A percentile compares a stretch with the other conserved stretches of the same genome.
phyloP scores from a whole-genome alignment of 2,329 filamentous ascomycete species.

The Sporothrix pallida region DNA sequence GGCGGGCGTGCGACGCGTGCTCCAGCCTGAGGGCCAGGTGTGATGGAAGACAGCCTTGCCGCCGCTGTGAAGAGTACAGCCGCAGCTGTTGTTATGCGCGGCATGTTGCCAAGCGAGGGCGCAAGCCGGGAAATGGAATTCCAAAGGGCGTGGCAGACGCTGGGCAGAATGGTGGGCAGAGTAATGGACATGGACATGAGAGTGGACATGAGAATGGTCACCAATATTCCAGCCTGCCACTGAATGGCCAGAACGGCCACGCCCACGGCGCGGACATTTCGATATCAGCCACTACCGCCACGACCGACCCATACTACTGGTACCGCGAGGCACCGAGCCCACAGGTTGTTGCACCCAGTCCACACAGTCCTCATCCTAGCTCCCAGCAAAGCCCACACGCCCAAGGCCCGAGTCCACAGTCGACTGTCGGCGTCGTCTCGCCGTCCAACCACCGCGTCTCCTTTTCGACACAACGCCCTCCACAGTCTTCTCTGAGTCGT shows the following conservation, averaged over 20 bases:
- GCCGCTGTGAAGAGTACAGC: conserved; percentile 49
- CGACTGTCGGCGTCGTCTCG: neutral
- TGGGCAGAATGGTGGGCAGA: neutral
- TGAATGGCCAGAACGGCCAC: neutral
- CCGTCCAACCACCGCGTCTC: neutral
- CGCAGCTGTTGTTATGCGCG: conserved; percentile 49
- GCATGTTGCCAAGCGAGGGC: conserved; percentile 48
- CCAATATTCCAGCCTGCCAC: neutral
- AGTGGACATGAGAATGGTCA: neutral
- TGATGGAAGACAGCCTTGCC: conserved; percentile 49
- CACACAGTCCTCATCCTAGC: neutral
- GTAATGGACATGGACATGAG: too few relatives aligned
- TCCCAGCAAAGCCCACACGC: neutral
- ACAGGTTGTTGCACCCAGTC: neutral
- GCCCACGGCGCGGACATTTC: neutral
- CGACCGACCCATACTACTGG: neutral
- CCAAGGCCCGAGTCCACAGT: neutral
- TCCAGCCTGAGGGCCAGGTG: conserved; percentile 51
- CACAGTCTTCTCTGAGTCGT: neutral
- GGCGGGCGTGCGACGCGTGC: conserved; percentile 48
- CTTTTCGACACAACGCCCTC: neutral
- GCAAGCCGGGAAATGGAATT: conserved; percentile 39
- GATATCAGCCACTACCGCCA: neutral
- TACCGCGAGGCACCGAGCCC: neutral
- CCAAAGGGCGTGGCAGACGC: too few relatives aligned